Base-by-base conservation (phyloP, 805 yeast genomes). In the Kuraishia hungarica region DNA sequence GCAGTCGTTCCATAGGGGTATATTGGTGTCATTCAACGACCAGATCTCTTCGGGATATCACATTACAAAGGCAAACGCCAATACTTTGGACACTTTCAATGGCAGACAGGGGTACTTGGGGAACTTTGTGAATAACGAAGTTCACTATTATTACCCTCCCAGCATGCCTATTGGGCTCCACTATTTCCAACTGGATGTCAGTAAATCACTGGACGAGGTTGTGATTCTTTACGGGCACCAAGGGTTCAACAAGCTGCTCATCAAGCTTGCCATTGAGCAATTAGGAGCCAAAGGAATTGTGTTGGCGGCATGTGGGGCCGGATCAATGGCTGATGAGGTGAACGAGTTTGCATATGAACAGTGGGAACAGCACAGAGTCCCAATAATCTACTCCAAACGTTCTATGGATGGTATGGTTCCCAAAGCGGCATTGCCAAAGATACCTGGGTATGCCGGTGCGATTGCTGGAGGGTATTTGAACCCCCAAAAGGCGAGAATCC, bases 321-420 rank as follows among this genome's bases (percentile, higher is more conserved):
- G 90, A 0, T 81, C 87, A 1, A 66, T 84, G 67, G 74, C 82
- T 24, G 79, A 76, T 3, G 68, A 64, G 17, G 79, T 84, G 1
- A 80, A 79, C 58, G 71, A 72, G 49, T 67, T 68, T n/a, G 63
- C 77, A 50, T 68, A 73, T 28, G 68, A 72, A 51, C 70, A 73
- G 21, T 75, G 74, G 56, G 62, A 68, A n/a, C 62, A 67, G 28
- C 64, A 72, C 52, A 62, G 68, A 20, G 71, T 82, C 28, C 89
- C 89, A 1, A 74, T 84, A 1, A 73, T 85, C 1, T 84, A 81
- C 63, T 82, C 88, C 39, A 83, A 84, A 62, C 74, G 89, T 63
- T 77, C 88, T 8, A 81, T 80, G 76, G 88, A 84, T 64, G 90
- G 90, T 13, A 81, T 82, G 81, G 85, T 85, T 21, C 86, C 90